phyloP scores from a whole-genome alignment of 1,284 basidiomycete genomes.

The Malassezia psittaci region DNA sequence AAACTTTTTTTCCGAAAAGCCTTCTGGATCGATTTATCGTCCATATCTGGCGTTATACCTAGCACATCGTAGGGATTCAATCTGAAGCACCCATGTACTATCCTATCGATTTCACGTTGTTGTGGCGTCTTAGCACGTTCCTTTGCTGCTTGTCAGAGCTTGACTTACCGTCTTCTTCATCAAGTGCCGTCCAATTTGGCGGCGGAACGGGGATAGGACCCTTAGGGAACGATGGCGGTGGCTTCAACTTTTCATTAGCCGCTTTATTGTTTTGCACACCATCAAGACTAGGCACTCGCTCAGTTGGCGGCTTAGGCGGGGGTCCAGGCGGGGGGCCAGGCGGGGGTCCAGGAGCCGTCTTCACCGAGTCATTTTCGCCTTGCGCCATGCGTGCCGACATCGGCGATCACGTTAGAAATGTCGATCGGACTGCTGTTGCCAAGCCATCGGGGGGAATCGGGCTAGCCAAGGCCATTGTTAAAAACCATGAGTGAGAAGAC shows the following conservation, averaged over 20 bases:
- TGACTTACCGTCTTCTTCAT: slow-evolving; percentile 1
- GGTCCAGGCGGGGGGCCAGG: background rate
- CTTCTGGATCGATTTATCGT: slow-evolving; percentile 53
- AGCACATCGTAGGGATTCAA: slow-evolving; percentile 56
- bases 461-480: background rate
- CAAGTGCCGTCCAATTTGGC: background rate
- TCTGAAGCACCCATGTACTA: slow-evolving; percentile 52
- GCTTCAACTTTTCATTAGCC: background rate
- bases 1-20: slow-evolving; percentile 54
- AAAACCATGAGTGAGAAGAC: background rate
- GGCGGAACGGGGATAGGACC: background rate
- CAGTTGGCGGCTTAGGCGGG: slow-evolving; percentile 17
- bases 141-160: slow-evolving; percentile 14
- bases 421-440: too few species aligned
- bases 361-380: too few species aligned
- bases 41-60: slow-evolving; percentile 51
- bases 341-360: background rate
- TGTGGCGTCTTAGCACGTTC: slow-evolving; percentile 32
- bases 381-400: too few species aligned
- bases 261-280: too few species aligned
- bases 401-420: too few species aligned
- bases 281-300: too few species aligned
- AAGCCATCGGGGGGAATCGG: too few species aligned
- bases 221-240: background rate
- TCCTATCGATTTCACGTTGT: slow-evolving; percentile 52